Percentiles rank a stretch among this genome's conserved stretches.
Conservation (phyloP, 2,329 filamentous ascomycete species). For the Eurotiales sp. region DNA sequence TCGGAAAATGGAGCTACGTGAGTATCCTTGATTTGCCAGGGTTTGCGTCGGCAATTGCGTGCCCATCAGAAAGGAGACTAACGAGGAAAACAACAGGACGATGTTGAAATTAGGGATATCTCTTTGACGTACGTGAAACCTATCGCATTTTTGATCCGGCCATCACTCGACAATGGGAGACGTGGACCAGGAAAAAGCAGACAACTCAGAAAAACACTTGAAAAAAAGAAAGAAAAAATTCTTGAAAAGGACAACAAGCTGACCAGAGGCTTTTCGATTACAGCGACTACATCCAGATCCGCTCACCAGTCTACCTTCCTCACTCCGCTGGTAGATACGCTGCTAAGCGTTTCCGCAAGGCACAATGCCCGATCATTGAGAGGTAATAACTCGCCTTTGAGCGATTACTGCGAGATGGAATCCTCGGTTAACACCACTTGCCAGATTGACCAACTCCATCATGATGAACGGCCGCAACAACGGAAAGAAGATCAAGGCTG, state of each 20-base stretch:
- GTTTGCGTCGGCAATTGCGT: conserved; percentile 2
- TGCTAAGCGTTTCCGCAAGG: conserved; percentile 99
- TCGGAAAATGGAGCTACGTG: conserved; percentile 93
- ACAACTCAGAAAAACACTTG: no score
- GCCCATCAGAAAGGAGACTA: no score
- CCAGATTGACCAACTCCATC: conserved; percentile 90
- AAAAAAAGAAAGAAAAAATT: conserved; percentile 10
- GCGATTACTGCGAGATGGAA: background rate
- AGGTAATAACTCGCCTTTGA: conserved; percentile 46
- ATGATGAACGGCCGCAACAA: conserved; percentile 99
- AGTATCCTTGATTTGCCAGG: conserved; percentile 2
- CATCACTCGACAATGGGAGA: background rate
- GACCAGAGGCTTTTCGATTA: conserved; percentile 26
- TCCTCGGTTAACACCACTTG: background rate
- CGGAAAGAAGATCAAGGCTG: conserved; percentile 99
- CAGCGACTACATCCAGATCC: conserved; percentile 99
- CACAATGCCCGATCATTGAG: conserved; percentile 99
- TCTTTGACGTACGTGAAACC: conserved; percentile 84
- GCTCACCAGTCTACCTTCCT: conserved; percentile 96
- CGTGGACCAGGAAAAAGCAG: background rate
- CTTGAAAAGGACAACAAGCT: conserved; percentile 24
- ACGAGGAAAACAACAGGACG: conserved; percentile 55
- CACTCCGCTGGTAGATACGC: conserved; percentile 99
- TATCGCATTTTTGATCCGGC: conserved; percentile 4
- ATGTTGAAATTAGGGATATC: conserved; percentile 99